Base-by-base conservation (phyloP, 2,329 filamentous ascomycete species). In the Hymenoscyphus repandus region DNA sequence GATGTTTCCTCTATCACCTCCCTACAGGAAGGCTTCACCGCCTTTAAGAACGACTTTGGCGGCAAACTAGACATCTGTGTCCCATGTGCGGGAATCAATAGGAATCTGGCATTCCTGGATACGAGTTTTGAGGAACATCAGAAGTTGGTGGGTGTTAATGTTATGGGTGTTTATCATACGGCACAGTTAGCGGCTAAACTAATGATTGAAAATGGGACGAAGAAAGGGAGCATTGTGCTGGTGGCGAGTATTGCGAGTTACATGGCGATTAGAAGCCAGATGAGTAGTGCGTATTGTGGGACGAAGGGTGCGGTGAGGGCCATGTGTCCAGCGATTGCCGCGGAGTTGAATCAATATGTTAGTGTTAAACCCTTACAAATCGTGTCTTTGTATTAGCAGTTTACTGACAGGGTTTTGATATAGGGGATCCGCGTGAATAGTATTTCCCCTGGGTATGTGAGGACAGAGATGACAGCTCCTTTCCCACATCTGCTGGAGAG, bases 181-280 rank as follows among this genome's bases (percentile, higher is more conserved):
- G 66, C 64, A 1, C 68, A 69, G 48, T 52, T 69, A 13, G 65
- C 67, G 2, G 66, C 68, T 0, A 62, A 58, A 15, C 64, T 67
- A 52, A 70, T 71, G 65, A 63, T 60, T 40, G 59, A 59, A 44
- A 78, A 74, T 55, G 70, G 70, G 2, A 77, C 75, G 0, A 71
- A 70, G 48, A 69, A 70, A 47, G 76, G 76, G 0, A 77, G 75
- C 50, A 78, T 79, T 47, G 68, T 80, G 10, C 62, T 79, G 3
- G 73, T 79, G 0, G 76, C 76, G 0, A 77, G 74, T 47, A 79
- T 79, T 58, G 75, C 76, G 0, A 73, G 72, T 27, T 68, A 75
- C 49, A 74, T 77, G 56, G 75, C 75, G 0, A 72, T 78, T 15
- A 68, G 72, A 7, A 72, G 70, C 12, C 74, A 79, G 58, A 62